Conservation (phyloP, 495 filamentous ascomycete genomes). For the Daldinia loculata region DNA sequence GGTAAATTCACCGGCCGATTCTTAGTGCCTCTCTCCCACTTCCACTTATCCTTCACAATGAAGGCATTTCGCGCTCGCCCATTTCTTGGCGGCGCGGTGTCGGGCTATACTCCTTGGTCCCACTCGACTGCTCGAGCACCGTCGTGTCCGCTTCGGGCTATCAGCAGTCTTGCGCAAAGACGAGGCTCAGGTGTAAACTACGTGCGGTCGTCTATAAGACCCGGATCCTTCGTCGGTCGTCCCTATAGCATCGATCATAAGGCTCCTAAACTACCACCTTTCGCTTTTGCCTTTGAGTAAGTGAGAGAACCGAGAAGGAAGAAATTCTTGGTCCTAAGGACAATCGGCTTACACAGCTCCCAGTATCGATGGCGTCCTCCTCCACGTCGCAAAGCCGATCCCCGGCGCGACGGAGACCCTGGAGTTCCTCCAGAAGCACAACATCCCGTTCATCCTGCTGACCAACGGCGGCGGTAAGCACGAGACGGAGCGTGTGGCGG, state of each 20-base stretch:
- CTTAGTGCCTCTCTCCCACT: not conserved
- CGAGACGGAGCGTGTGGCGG: conserved; percentile 73
- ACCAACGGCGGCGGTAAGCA: conserved; percentile 89
- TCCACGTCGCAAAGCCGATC: conserved; percentile 82
- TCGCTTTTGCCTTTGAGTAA: conserved; percentile 89
- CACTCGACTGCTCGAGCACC: conserved; percentile 17
- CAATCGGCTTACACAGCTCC: conserved; percentile 19
- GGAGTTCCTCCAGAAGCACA: conserved; percentile 70
- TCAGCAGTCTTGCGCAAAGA: not conserved
- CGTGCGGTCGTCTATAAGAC: conserved; percentile 1
- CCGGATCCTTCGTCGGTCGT: not conserved
- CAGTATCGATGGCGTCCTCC: conserved; percentile 95
- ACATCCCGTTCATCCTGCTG: conserved; percentile 83
- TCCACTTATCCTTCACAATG: conserved; percentile 31
- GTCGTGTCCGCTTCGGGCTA: conserved; percentile 14
- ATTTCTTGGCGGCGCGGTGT: conserved; percentile 13
- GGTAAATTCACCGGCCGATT: conserved; percentile 8
- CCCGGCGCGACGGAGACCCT: conserved; percentile 83
- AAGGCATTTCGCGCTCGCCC: conserved; percentile 27
- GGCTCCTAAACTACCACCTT: conserved; percentile 44
- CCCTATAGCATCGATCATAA: conserved; percentile 20
- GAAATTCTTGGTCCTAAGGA: not conserved
- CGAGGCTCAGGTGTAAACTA: not conserved
- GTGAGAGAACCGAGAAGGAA: conserved; percentile 31
- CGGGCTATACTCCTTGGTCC: conserved; percentile 24